phyloP scores from a whole-genome alignment of 305 asterid species.

The Striga hermonthica region DNA sequence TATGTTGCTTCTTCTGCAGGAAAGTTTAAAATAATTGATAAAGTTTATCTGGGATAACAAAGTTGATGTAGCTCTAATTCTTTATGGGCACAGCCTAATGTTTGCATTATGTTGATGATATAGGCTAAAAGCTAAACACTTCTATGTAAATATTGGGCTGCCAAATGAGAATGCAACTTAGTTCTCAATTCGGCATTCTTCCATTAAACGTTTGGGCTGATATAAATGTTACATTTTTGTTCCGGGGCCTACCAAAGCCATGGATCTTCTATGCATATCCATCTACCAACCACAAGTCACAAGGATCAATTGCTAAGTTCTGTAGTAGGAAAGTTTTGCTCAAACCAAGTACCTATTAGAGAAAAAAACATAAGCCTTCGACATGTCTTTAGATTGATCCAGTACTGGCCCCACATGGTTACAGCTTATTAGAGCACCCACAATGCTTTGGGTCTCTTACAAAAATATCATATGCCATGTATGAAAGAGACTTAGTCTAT shows the following conservation, averaged over 20 bases:
- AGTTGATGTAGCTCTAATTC: constrained; percentile 2
- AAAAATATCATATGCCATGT: too few species aligned
- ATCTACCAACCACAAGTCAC: not conserved
- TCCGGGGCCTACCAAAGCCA: constrained; percentile 10
- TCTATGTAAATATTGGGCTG: not conserved
- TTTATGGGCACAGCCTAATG: constrained; percentile 1
- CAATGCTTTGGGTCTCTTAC: too few species aligned
- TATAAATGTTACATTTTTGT: not conserved
- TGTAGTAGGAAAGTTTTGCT: too few species aligned
- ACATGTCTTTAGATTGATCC: too few species aligned
- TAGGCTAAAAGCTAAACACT: too few species aligned
- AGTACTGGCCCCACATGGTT: too few species aligned
- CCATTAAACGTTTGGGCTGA: not conserved
- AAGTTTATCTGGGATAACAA: not conserved
- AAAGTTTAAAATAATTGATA: constrained; percentile 4
- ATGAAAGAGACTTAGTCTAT: too few species aligned
- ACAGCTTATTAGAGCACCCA: too few species aligned
- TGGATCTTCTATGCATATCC: constrained; percentile 7
- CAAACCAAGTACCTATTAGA: too few species aligned
- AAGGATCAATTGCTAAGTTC: too few species aligned
- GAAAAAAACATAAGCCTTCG: too few species aligned
- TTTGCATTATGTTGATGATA: too few species aligned
- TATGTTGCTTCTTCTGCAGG: constrained; percentile 84
- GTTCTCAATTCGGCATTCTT: not conserved
- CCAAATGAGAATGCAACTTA: constrained; percentile 9